Evolutionary conservation across 2,329 filamentous ascomycete species (phyloP).

Genomic region (Colletotrichum tabaci): DNA sequence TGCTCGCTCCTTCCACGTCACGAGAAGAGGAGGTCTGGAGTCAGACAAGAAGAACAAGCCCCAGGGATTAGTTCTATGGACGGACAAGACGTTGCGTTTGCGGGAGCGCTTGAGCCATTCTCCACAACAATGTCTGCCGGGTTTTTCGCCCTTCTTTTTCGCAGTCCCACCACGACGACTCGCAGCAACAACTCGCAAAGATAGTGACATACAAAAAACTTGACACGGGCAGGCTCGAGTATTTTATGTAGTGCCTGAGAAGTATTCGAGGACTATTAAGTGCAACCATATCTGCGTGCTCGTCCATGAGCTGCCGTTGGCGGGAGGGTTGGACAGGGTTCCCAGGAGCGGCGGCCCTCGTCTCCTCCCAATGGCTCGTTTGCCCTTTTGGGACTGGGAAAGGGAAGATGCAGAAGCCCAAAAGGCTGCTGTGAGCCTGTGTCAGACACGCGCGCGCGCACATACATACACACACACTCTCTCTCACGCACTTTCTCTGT

Average conservation of each 20-base stretch:
- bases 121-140: background rate
- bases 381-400: conserved; percentile 17
- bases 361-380: conserved; percentile 29
- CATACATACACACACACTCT: background rate
- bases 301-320: conserved; percentile 14
- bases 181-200: background rate
- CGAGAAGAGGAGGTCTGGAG: conserved; percentile 1
- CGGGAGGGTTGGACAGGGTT: conserved; percentile 35
- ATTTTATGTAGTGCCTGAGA: conserved; percentile 14
- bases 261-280: conserved; percentile 11
- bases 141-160: no score
- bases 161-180: background rate
- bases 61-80: background rate
- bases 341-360: conserved; percentile 9
- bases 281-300: conserved; percentile 24
- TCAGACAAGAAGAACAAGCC: conserved; percentile 7
- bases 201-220: background rate
- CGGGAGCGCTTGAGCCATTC: background rate
- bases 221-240: background rate
- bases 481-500: background rate
- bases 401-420: conserved; percentile 12
- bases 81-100: background rate
- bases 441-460: background rate
- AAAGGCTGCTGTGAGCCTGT: conserved; percentile 10
- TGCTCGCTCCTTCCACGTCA: conserved; percentile 7